A percentile compares a stretch with the other conserved stretches of the same genome.
These are phyloP conservation scores for Termitomyces sp. DNA, from an alignment of 768 basidiomycete genomes.

Conservation along the genomic window DNA sequence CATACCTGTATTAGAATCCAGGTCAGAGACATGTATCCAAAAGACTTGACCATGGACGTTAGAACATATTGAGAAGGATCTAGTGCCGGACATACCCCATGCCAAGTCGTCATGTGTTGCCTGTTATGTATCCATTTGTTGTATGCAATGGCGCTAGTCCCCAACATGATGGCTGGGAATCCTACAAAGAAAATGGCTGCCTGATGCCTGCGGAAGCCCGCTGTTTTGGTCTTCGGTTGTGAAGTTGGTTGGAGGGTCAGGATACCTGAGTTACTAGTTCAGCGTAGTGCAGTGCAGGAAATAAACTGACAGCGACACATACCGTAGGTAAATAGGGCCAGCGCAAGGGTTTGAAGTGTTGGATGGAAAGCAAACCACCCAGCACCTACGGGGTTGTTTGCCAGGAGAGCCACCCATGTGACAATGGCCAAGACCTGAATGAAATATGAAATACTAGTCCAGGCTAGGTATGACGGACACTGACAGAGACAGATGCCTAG, in stretches of 20 bases:
- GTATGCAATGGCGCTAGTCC: conserved; percentile 57
- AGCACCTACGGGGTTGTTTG: conserved; percentile 18
- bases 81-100: conserved; percentile 48
- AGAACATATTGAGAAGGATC: neutral
- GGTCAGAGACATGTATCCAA: conserved; percentile 58
- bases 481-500: conserved; percentile 9
- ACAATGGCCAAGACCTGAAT: conserved; percentile 10
- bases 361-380: conserved; percentile 74
- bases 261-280: conserved; percentile 44
- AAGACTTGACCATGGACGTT: conserved; percentile 34
- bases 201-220: conserved; percentile 71
- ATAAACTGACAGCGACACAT: conserved; percentile 7
- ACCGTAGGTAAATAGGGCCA: conserved; percentile 65
- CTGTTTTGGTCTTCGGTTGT: conserved; percentile 59
- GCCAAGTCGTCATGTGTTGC: conserved; percentile 71
- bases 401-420: conserved; percentile 17
- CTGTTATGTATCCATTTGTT: conserved; percentile 53
- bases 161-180: conserved; percentile 55
- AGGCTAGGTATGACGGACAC: neutral
- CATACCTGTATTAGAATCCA: conserved; percentile 63
- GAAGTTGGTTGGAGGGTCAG: conserved; percentile 75
- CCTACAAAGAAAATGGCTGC: conserved; percentile 52
- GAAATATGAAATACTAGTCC: neutral
- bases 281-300: neutral
- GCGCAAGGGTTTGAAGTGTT: conserved; percentile 52